These are phyloP conservation scores for Trichoderma gracile DNA, from an alignment of 2,329 filamentous ascomycete species.

Conservation along the genomic window DNA sequence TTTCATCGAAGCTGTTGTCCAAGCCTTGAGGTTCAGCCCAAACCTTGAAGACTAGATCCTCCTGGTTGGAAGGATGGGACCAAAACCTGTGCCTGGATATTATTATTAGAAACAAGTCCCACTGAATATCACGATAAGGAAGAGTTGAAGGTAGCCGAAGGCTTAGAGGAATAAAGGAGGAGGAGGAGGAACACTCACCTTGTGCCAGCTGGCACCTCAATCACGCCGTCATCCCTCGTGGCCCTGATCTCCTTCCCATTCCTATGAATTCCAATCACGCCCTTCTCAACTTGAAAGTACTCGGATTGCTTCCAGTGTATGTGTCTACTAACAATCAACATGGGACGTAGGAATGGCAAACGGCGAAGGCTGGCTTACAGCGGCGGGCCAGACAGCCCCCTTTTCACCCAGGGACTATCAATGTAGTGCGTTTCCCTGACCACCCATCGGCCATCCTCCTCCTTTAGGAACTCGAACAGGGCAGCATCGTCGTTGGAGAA, in stretches of 20 bases:
- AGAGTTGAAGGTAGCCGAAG: background rate
- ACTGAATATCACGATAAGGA: background rate
- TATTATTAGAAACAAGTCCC: background rate
- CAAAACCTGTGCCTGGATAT: background rate
- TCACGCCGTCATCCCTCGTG: slow-evolving; percentile 14
- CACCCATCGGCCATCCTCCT: slow-evolving; percentile 12
- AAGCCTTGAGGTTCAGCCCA: slow-evolving; percentile 22
- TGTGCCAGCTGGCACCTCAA: slow-evolving; percentile 11
- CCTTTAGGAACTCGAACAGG: slow-evolving; percentile 17
- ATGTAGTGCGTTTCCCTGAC: slow-evolving; percentile 17
- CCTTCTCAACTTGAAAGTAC: slow-evolving; percentile 11
- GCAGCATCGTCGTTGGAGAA: slow-evolving; percentile 8
- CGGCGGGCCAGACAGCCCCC: slow-evolving; percentile 13
- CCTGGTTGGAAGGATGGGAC: background rate
- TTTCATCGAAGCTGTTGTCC: slow-evolving; percentile 19
- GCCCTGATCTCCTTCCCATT: background rate
- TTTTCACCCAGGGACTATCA: background rate
- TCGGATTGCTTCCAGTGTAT: slow-evolving; percentile 17
- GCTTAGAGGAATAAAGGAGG: background rate
- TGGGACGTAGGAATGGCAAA: background rate
- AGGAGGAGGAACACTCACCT: background rate
- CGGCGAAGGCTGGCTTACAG: background rate
- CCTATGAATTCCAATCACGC: slow-evolving; percentile 4
- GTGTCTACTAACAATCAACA: background rate
- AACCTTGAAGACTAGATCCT: slow-evolving; percentile 12